Percentiles rank a stretch among this genome's conserved stretches.
phyloP scores from a whole-genome alignment of 176 grass and related monocot genomes.

The Zea luxurians region DNA sequence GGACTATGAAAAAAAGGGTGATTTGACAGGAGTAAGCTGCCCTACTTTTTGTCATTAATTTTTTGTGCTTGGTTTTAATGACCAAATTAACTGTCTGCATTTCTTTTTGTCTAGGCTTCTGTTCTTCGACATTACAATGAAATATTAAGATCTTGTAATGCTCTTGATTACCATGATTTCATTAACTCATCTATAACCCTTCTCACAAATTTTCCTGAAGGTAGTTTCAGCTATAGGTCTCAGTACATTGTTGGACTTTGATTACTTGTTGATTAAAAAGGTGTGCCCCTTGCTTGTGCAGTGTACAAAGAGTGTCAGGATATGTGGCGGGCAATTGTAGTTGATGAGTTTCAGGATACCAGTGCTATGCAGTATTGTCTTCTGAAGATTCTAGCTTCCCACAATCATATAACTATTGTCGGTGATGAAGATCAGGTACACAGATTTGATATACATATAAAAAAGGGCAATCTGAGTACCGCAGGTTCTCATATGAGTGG shows the following conservation, averaged over 20 bases:
- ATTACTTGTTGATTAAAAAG: slow-evolving; percentile 24
- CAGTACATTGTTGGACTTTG: slow-evolving; percentile 15
- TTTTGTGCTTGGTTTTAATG: slow-evolving; percentile 30
- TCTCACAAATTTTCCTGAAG: slow-evolving; percentile 82
- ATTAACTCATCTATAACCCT: slow-evolving; percentile 83
- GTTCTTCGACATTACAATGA: slow-evolving; percentile 80
- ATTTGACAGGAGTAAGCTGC: slow-evolving; percentile 68
- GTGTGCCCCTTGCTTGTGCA: slow-evolving; percentile 38
- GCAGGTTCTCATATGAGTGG: too few relatives aligned
- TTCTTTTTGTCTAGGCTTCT: slow-evolving; percentile 56
- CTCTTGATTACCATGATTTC: slow-evolving; percentile 96
- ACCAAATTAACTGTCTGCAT: slow-evolving; percentile 23
- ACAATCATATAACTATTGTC: slow-evolving; percentile 85
- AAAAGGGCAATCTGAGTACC: too few relatives aligned
- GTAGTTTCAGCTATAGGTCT: slow-evolving; percentile 42
- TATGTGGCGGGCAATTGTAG: slow-evolving; percentile 81
- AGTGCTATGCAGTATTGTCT: slow-evolving; percentile 92
- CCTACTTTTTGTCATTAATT: slow-evolving; percentile 14
- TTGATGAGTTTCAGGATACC: slow-evolving; percentile 99
- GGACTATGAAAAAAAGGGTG: slow-evolving; percentile 81
- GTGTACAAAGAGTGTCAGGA: slow-evolving; percentile 74
- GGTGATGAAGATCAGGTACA: slow-evolving; percentile 95
- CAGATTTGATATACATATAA: neutral
- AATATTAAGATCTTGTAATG: slow-evolving; percentile 86
- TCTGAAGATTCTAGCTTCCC: slow-evolving; percentile 79